Evolutionary conservation across 306 rosid genomes (phyloP).

Genomic region (Pyrus communis): DNA sequence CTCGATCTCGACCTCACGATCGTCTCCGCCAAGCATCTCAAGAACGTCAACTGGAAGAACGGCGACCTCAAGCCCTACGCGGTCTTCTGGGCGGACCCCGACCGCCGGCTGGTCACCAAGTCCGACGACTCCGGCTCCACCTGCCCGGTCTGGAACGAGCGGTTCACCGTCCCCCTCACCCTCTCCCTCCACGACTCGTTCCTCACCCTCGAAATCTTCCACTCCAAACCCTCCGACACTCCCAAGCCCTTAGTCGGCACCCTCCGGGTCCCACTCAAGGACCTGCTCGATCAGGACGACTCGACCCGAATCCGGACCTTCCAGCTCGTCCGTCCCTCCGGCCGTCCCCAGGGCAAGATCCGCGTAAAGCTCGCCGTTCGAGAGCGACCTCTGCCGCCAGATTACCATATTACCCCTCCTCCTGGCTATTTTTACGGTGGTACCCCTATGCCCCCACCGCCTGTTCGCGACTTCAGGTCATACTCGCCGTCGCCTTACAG

Average conservation of each 20-base stretch:
- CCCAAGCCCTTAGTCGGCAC: slow-evolving; percentile 79
- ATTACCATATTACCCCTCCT: slow-evolving; percentile 41
- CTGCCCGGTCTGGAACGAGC: slow-evolving; percentile 82
- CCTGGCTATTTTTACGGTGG: slow-evolving; percentile 26
- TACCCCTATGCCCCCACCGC: slow-evolving; percentile 31
- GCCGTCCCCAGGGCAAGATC: slow-evolving; percentile 82
- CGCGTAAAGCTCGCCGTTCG: slow-evolving; percentile 58
- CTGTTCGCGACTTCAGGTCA: slow-evolving; percentile 47
- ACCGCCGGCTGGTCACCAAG: slow-evolving; percentile 78
- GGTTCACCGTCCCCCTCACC: slow-evolving; percentile 61
- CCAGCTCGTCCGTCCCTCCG: slow-evolving; percentile 63
- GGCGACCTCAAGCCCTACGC: slow-evolving; percentile 81
- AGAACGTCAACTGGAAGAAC: slow-evolving; percentile 85
- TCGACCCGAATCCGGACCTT: slow-evolving; percentile 37
- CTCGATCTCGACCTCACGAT: slow-evolving; percentile 71
- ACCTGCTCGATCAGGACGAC: slow-evolving; percentile 39
- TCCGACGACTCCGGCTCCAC: slow-evolving; percentile 77
- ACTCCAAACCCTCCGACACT: slow-evolving; percentile 79
- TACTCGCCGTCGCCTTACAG: slow-evolving; percentile 40
- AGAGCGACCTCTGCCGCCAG: slow-evolving; percentile 42
- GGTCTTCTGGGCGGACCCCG: slow-evolving; percentile 74
- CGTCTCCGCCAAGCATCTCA: slow-evolving; percentile 78
- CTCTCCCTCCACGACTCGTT: slow-evolving; percentile 38
- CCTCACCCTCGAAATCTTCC: slow-evolving; percentile 82
- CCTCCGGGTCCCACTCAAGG: slow-evolving; percentile 49